These are phyloP conservation scores for Metschnikowia cubensis DNA, from an alignment of 805 yeast genomes.

Conservation along the genomic window DNA sequence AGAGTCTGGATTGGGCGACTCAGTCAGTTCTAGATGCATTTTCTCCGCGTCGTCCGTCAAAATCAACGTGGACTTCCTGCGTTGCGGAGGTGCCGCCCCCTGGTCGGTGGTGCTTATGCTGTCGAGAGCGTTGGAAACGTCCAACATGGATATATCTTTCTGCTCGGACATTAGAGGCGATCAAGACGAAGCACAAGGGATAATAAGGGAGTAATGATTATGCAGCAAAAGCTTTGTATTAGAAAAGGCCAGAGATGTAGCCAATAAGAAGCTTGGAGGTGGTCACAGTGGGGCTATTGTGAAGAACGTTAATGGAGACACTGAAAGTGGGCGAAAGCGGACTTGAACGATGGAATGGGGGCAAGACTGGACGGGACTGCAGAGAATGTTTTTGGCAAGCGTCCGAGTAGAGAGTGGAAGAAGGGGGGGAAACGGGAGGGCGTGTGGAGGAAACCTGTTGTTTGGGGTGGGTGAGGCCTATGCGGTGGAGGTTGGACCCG, in stretches of 20 bases:
- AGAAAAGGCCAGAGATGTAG: not conserved
- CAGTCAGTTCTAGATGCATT: constrained; percentile 37
- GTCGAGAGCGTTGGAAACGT: constrained; percentile 33
- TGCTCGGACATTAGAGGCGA: constrained; percentile 15
- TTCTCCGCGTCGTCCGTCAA: constrained; percentile 59
- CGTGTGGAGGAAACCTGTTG: not conserved
- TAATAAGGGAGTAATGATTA: not conserved
- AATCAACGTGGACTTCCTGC: constrained; percentile 69
- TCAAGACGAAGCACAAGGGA: not conserved
- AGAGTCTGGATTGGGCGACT: constrained; percentile 11
- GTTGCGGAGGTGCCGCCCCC: constrained; percentile 23
- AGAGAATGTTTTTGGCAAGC: too few species aligned
- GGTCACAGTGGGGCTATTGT: not conserved
- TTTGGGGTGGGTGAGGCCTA: not conserved
- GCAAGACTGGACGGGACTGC: too few species aligned
- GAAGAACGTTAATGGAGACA: not conserved
- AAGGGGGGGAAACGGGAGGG: not conserved
- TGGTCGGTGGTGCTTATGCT: constrained; percentile 12
- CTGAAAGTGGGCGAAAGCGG: not conserved
- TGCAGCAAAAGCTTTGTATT: too few species aligned
- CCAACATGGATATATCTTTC: constrained; percentile 42
- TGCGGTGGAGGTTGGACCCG: not conserved
- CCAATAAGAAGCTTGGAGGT: not conserved
- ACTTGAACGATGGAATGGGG: not conserved
- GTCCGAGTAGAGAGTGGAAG: not conserved